These are phyloP conservation scores for Pythium periplocum DNA, from an alignment of 352 stramenopile species.

Conservation along the genomic window DNA sequence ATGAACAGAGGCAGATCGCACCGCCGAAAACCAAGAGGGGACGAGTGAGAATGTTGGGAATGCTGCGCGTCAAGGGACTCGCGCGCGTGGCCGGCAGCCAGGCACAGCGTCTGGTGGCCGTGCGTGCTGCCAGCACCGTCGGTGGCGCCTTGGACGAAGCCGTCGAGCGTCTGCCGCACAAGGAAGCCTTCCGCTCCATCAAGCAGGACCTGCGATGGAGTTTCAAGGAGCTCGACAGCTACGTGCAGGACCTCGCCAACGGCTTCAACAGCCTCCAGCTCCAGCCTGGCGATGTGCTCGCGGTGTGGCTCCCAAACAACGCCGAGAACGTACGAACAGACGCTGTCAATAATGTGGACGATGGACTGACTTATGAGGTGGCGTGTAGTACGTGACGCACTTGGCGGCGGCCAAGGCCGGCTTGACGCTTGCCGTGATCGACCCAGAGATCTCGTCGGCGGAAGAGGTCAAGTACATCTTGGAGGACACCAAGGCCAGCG, in stretches of 20 bases:
- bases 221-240: constrained; percentile 75
- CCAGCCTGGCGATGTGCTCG: constrained; percentile 64
- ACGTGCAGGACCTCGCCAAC: constrained; percentile 74
- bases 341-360: not conserved
- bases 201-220: constrained; percentile 84
- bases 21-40: constrained; percentile 16
- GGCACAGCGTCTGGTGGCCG: constrained; percentile 21
- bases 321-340: constrained; percentile 55
- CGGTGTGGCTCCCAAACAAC: constrained; percentile 82
- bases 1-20: constrained; percentile 22
- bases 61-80: constrained; percentile 59
- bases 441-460: constrained; percentile 59
- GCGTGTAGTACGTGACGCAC: constrained; percentile 57
- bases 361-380: not conserved
- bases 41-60: constrained; percentile 41
- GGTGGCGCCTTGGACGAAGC: constrained; percentile 68
- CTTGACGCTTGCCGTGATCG: constrained; percentile 78
- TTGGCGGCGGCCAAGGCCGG: constrained; percentile 79
- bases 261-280: constrained; percentile 75
- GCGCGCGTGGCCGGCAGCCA: constrained; percentile 20
- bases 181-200: constrained; percentile 79
- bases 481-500: constrained; percentile 72
- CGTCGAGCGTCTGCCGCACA: constrained; percentile 74
- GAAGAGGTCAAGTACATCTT: constrained; percentile 82
- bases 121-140: constrained; percentile 55